A percentile compares a stretch with the other conserved stretches of the same genome.
Conservation (phyloP, 2,329 filamentous ascomycete species). For the Teratosphaeria viscida region DNA sequence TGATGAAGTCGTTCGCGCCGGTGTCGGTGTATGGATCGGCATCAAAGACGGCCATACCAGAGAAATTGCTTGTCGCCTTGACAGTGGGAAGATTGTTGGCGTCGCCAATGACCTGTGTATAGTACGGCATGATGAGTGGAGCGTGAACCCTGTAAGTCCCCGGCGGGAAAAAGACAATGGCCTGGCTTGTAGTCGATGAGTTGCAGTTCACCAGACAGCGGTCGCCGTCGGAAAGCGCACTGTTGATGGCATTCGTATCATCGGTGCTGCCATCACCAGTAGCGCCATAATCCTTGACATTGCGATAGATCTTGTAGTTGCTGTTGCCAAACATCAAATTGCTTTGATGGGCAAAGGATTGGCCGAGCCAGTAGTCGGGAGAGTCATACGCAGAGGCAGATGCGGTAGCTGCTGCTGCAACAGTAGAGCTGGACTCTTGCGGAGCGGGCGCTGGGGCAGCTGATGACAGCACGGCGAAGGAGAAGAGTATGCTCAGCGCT, state of each 20-base stretch:
- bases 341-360: constrained; percentile 52
- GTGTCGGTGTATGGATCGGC: constrained; percentile 65
- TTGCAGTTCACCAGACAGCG: constrained; percentile 41
- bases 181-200: constrained; percentile 53
- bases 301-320: constrained; percentile 51
- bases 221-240: constrained; percentile 34
- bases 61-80: constrained; percentile 44
- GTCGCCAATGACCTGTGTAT: constrained; percentile 51
- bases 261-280: constrained; percentile 52
- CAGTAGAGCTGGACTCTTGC: constrained; percentile 10
- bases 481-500: constrained; percentile 20
- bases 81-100: constrained; percentile 42
- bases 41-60: constrained; percentile 82
- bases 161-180: constrained; percentile 44
- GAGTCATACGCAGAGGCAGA: constrained; percentile 1
- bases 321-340: constrained; percentile 55
- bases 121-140: constrained; percentile 50
- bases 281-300: constrained; percentile 34
- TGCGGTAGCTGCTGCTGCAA: constrained; percentile 13
- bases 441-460: constrained; percentile 6
- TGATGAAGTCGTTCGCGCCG: constrained; percentile 41
- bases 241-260: constrained; percentile 46
- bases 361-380: constrained; percentile 60
- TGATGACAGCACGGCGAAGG: constrained; percentile 10
- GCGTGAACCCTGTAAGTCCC: constrained; percentile 48